Base-by-base conservation (phyloP, 345 rosid genomes). In the Gossypium thurberi region DNA sequence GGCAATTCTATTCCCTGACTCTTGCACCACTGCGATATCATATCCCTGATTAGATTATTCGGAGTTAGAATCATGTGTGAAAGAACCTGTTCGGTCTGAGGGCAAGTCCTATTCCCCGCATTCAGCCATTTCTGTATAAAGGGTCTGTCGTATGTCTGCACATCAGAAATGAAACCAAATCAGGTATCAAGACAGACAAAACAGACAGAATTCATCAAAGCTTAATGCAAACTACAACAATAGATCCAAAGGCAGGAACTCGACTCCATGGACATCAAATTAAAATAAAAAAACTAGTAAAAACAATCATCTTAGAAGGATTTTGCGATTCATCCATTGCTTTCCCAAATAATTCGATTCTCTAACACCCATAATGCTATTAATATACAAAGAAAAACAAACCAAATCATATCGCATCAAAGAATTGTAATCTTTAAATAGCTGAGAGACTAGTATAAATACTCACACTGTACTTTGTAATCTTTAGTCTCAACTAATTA, bases 1-100 rank as follows among this genome's bases (percentile, higher is more conserved):
- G 83, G 81, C 53, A 81, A 65, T 68, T 88, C 92, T 20, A 88
- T 4, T 25, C 94, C 94, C 72, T 79, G 84, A 74, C 74, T 83
- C 78, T 82, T 85, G 58, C 97, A 87, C 99, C 99, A 92, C 57
- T 87, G 92, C 1, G 82, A 83, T 73, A 92, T 90, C 98, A 95
- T 80, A 13, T 91, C 96, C 79, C 88, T 62, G 63, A 92, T 81
- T 79, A 95, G 83, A 15, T 78, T 77, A 81, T 95, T 95, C 0
- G 99, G 96, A 23, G 88, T 84, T 23, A 95, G 87, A 66, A 76
- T 71, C 4, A 93, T 79, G 78, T 90, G 87, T 4, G 96, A 85
- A 68, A 95, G 86, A 53, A 95, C 99, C 77, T 95, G 97, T 63
- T 92, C 83, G 37, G 97, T 90, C 69, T 70, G 81, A 42, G 99